phyloP scores from a whole-genome alignment of 2,329 filamentous ascomycete species.

The Trichoderma sp. region DNA sequence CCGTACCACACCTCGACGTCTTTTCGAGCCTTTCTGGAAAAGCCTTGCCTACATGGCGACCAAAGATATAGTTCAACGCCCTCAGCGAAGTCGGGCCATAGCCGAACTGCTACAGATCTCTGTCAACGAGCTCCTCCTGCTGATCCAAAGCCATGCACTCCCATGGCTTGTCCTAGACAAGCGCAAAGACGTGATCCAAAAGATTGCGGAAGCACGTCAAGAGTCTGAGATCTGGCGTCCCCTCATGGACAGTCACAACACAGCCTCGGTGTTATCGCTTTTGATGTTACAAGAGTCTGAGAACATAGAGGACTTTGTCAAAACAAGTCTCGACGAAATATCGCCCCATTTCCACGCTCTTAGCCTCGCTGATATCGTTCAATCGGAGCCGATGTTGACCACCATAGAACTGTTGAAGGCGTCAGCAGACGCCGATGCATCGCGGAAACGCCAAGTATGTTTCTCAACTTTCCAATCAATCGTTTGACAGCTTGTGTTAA shows the following conservation, averaged over 20 bases:
- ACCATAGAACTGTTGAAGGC: constrained; percentile 81
- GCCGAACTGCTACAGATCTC: constrained; percentile 79
- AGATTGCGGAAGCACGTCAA: constrained; percentile 76
- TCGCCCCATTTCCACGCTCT: constrained; percentile 70
- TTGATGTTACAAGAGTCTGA: constrained; percentile 60
- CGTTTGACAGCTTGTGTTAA: constrained; percentile 33
- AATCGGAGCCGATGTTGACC: constrained; percentile 72
- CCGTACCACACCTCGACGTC: constrained; percentile 61
- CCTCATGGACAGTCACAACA: constrained; percentile 59
- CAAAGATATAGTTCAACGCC: constrained; percentile 76
- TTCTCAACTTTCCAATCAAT: no score
- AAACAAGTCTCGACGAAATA: constrained; percentile 67
- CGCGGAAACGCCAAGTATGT: constrained; percentile 60
- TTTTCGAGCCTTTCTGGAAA: constrained; percentile 88
- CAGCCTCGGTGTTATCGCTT: constrained; percentile 60
- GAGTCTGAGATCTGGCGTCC: constrained; percentile 63
- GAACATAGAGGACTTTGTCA: constrained; percentile 65
- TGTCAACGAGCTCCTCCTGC: constrained; percentile 70
- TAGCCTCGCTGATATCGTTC: constrained; percentile 69
- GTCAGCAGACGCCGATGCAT: constrained; percentile 67
- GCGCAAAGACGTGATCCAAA: constrained; percentile 75
- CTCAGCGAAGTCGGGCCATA: constrained; percentile 79
- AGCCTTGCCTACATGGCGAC: constrained; percentile 80
- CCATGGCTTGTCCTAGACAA: constrained; percentile 83
- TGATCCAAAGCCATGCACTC: constrained; percentile 79